phyloP scores from a whole-genome alignment of 2,329 filamentous ascomycete genomes.

The Onygenales sp. region DNA sequence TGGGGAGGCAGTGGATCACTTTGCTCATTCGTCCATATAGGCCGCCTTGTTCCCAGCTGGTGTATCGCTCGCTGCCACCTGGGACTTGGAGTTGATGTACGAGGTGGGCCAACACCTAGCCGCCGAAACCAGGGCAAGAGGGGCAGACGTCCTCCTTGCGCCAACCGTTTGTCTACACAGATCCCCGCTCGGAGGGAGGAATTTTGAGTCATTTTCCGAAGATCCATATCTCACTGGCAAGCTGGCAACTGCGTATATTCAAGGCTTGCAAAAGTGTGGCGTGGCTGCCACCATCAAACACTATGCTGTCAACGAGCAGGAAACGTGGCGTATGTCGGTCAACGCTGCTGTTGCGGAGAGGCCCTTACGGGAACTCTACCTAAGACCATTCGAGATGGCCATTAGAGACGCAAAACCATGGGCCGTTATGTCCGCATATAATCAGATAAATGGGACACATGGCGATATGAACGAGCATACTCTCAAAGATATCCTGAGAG shows the following conservation, averaged over 20 bases:
- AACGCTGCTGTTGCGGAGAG: constrained; percentile 22
- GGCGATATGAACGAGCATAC: constrained; percentile 9
- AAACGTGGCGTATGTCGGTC: constrained; percentile 10
- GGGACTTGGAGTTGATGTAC: constrained; percentile 56
- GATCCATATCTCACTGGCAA: constrained; percentile 62
- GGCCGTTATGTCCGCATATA: constrained; percentile 42
- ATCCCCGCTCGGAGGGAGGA: constrained; percentile 61
- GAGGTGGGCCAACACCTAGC: constrained; percentile 57
- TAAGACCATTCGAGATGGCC: constrained; percentile 46
- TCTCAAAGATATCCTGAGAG: constrained; percentile 9
- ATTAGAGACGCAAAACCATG: constrained; percentile 39
- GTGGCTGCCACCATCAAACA: constrained; percentile 62
- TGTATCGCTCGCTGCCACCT: constrained; percentile 60
- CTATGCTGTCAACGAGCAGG: constrained; percentile 13
- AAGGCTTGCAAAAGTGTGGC: constrained; percentile 55
- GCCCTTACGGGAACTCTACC: constrained; percentile 44
- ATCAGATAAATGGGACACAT: constrained; percentile 32
- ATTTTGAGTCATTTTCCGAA: constrained; percentile 69
- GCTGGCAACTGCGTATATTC: constrained; percentile 56
- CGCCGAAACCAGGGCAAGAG: constrained; percentile 55
- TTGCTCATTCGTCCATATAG: not conserved
- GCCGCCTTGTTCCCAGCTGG: constrained; percentile 26
- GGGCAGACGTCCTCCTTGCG: constrained; percentile 57
- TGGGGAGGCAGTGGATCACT: not conserved
- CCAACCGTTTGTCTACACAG: constrained; percentile 65